Evolutionary conservation across 2,329 filamentous ascomycete genomes (phyloP), one percentile per base, ranked within the genome.

Genomic region (Penicillium sp.): DNA sequence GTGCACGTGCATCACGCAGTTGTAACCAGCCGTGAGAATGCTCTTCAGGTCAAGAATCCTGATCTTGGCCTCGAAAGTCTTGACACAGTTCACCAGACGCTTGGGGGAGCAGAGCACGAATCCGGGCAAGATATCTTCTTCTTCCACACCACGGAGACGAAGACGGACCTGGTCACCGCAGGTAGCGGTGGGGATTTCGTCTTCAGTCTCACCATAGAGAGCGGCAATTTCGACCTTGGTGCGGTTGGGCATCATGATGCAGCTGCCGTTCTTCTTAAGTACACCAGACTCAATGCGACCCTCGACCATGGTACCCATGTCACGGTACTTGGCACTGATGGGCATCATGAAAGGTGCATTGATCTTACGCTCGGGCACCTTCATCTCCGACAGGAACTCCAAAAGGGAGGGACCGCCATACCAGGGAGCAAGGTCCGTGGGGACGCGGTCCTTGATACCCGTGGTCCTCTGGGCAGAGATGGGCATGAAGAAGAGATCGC

Each of bases 311-410:
- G 93, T 98, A 62, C 93, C 93, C 79, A 98, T 85, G 68, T 98
- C 94, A 62, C 87, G 82, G 76, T 97, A 98, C 74, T 98, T 98
- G 71, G 88, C 88, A 56, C 87, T 87, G 57, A 98, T 79, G 8
- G 93, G 87, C 90, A 98, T 96, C 93, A 98, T 97, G 78, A 98
- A 97, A 9, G 93, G 91, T 2, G 93, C 93, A 62, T 95, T 95
- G 62, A 96, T 73, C 77, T 97, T 98, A 62, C 93, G 88, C 70
- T 98, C 91, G 34, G 96, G 80, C 12, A 91, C 83, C 63, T 85
- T 82, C 88, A 97, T 96, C 66, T 81, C 77, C 68, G 96, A 90
- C n/a, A 98, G 82, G 71, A 90, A 96, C 71, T 97, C 91, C 19
- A 98, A 83, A 41, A 98, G 80, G 19, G 90, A 93, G 9, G 91